A percentile compares a stretch with the other conserved stretches of the same genome.
phyloP scores from a whole-genome alignment of 2,329 filamentous ascomycete species.

The Penicillium concentricum region DNA sequence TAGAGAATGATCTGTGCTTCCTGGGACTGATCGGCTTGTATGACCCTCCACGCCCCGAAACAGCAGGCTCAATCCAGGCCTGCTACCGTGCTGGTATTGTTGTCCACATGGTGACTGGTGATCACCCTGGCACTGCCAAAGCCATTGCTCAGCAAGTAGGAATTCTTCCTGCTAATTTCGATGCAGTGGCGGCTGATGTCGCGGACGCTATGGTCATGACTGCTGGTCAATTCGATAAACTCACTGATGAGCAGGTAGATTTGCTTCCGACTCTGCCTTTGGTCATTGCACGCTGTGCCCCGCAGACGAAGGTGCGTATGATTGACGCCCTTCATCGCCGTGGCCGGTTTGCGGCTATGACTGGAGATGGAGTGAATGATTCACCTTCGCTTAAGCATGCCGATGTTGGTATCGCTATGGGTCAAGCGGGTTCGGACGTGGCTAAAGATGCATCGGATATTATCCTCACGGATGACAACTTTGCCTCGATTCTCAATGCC shows the following conservation, averaged over 20 bases:
- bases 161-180: conserved; percentile 64
- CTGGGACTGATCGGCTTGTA: conserved; percentile 78
- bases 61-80: conserved; percentile 64
- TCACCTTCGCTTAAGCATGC: conserved; percentile 74
- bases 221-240: conserved; percentile 71
- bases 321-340: conserved; percentile 60
- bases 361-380: conserved; percentile 83
- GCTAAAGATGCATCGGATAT: conserved; percentile 67
- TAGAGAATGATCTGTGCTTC: conserved; percentile 67
- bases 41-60: conserved; percentile 77
- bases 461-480: conserved; percentile 74
- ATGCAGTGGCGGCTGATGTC: conserved; percentile 58
- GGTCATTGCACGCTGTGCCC: conserved; percentile 57
- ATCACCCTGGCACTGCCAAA: conserved; percentile 72
- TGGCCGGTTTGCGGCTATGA: conserved; percentile 75
- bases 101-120: conserved; percentile 79
- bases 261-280: conserved; percentile 52
- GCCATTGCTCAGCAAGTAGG: conserved; percentile 75
- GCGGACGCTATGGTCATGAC: conserved; percentile 66
- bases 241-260: conserved; percentile 69
- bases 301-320: conserved; percentile 73
- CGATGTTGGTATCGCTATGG: conserved; percentile 85
- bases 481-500: conserved; percentile 76
- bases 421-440: conserved; percentile 72
- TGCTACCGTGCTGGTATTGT: conserved; percentile 69